Evolutionary conservation across 345 rosid genomes (phyloP).

Genomic region (Lagerstroemia speciosa): DNA sequence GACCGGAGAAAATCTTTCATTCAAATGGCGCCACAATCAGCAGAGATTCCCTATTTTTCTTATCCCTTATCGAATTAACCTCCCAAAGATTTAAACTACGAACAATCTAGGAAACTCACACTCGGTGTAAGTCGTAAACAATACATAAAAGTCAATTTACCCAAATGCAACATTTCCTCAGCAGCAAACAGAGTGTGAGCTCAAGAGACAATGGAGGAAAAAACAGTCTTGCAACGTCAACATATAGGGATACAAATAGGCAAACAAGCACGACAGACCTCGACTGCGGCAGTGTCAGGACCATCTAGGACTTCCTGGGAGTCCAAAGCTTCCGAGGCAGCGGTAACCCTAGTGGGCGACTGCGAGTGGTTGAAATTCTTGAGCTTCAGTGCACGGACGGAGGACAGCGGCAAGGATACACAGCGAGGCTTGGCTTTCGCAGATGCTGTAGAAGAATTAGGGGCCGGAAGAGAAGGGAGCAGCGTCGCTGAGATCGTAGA

Average conservation of each 20-base stretch:
- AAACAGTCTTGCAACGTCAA: neutral
- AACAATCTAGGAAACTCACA: neutral
- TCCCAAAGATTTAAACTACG: neutral
- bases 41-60: neutral
- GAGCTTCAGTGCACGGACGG: constrained; percentile 20
- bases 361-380: constrained; percentile 23
- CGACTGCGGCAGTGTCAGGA: constrained; percentile 26
- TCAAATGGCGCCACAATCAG: neutral
- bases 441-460: constrained; percentile 27
- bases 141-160: no score
- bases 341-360: constrained; percentile 36
- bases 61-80: constrained; percentile 1
- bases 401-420: constrained; percentile 19
- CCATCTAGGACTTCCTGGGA: constrained; percentile 35
- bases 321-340: constrained; percentile 55
- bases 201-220: neutral
- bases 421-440: constrained; percentile 26
- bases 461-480: constrained; percentile 33
- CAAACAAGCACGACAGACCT: constrained; percentile 26
- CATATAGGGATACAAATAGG: neutral
- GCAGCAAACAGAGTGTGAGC: neutral
- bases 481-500: constrained; percentile 46
- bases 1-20: neutral
- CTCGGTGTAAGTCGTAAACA: no score
- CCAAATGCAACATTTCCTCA: neutral